Evolutionary conservation across 2,329 filamentous ascomycete genomes (phyloP).

Genomic region (Fusarium nisikadoi): DNA sequence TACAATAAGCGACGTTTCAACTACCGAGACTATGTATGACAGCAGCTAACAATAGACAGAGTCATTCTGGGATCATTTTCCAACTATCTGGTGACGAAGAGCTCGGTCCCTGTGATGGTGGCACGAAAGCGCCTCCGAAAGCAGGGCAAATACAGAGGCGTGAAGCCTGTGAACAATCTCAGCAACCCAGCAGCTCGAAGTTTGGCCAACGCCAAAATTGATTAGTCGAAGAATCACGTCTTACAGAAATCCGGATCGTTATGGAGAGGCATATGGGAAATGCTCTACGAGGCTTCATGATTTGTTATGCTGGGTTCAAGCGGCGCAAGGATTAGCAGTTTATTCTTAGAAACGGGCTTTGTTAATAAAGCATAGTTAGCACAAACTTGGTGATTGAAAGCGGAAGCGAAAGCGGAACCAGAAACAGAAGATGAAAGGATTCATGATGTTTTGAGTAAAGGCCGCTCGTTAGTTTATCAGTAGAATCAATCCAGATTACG

Average conservation of each 20-base stretch:
- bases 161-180: conserved; percentile 85
- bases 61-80: conserved; percentile 96
- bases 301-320: conserved; percentile 21
- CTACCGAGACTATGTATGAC: background rate
- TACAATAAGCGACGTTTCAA: background rate
- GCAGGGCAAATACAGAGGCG: conserved; percentile 81
- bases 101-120: conserved; percentile 97
- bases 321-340: conserved; percentile 9
- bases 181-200: conserved; percentile 73
- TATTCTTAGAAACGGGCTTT: conserved; percentile 1
- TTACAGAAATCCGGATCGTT: background rate
- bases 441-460: background rate
- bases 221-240: conserved; percentile 56
- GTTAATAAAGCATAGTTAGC: background rate
- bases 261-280: conserved; percentile 2
- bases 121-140: conserved; percentile 90
- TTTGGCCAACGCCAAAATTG: conserved; percentile 79
- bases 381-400: conserved; percentile 1
- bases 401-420: background rate
- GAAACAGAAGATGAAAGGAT: background rate
- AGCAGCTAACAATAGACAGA: conserved; percentile 61
- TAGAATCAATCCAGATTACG: background rate
- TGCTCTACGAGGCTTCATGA: conserved; percentile 21
- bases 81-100: conserved; percentile 97
- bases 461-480: conserved; percentile 16